Conservation (phyloP, 345 rosid species). For the Eucalyptus melliodora region DNA sequence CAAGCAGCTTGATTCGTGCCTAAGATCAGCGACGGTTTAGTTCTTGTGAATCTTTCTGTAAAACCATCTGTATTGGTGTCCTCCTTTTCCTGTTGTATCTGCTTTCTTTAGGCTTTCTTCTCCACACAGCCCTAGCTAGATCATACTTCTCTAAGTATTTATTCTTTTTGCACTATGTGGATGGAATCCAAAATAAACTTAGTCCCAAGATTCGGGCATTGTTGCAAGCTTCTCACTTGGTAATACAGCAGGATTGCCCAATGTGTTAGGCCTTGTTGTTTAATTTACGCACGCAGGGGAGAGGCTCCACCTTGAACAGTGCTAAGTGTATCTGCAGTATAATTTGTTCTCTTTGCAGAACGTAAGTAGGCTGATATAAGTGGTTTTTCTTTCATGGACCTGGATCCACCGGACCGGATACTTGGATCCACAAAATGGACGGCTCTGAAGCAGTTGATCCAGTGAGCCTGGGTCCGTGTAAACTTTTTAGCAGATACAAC, state of each 20-base stretch:
- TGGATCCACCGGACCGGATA: background rate
- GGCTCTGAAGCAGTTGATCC: background rate
- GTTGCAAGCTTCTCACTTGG: background rate
- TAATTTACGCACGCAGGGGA: background rate
- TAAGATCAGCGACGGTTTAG: background rate
- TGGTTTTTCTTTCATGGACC: background rate
- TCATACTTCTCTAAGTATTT: background rate
- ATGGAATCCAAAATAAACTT: background rate
- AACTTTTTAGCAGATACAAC: background rate
- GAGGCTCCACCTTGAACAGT: background rate
- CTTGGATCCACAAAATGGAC: background rate
- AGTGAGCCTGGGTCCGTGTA: background rate
- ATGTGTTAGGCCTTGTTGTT: background rate
- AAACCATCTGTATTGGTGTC: background rate
- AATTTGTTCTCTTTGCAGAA: background rate
- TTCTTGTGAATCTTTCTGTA: background rate
- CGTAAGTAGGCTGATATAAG: background rate
- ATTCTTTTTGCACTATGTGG: background rate
- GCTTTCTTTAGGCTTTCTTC: background rate
- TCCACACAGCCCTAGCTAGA: background rate
- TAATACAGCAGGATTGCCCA: background rate
- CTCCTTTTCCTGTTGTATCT: background rate
- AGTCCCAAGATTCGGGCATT: background rate
- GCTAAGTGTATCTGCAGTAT: background rate
- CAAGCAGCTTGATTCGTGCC: constrained; percentile 33